Evolutionary conservation across 371 early-diverging fungal species (phyloP).

Genomic region (Mucor lusitanicus): DNA sequence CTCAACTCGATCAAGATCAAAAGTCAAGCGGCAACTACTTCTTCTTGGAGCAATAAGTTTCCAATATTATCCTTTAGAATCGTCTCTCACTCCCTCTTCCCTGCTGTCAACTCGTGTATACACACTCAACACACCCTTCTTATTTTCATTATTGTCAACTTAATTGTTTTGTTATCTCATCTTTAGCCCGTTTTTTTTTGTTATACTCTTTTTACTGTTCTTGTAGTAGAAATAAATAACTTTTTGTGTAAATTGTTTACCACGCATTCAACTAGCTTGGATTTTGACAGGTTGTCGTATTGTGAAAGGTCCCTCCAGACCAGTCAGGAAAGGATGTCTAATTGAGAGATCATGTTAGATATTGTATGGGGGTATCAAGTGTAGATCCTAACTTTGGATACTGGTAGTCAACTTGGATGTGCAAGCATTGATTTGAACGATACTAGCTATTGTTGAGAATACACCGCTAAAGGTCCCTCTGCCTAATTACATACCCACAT

Average conservation of each 20-base stretch:
- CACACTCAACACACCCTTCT: not conserved
- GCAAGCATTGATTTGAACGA: too few relatives aligned
- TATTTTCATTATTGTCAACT: not conserved
- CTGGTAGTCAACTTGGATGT: too few relatives aligned
- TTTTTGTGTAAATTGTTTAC: not conserved
- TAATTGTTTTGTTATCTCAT: not conserved
- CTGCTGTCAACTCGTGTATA: not conserved
- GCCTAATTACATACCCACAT: too few relatives aligned
- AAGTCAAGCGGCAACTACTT: constrained; percentile 94
- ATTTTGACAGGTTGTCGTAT: too few relatives aligned
- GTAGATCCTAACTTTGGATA: too few relatives aligned
- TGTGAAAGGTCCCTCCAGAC: too few relatives aligned
- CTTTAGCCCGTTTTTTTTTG: not conserved
- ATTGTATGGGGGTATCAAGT: too few relatives aligned
- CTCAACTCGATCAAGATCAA: constrained; percentile 98
- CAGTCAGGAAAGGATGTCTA: too few relatives aligned
- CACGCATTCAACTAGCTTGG: not conserved
- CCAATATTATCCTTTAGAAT: not conserved
- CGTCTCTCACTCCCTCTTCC: not conserved
- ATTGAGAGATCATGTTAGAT: too few relatives aligned
- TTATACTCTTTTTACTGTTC: not conserved
- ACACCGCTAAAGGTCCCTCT: too few relatives aligned
- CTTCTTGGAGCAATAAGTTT: constrained; percentile 77
- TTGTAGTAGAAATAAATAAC: not conserved
- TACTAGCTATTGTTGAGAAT: too few relatives aligned